phyloP scores from a whole-genome alignment of 225 moss, liverwort and hornwort species.

The Bryoerythrophyllum caledonicum region DNA sequence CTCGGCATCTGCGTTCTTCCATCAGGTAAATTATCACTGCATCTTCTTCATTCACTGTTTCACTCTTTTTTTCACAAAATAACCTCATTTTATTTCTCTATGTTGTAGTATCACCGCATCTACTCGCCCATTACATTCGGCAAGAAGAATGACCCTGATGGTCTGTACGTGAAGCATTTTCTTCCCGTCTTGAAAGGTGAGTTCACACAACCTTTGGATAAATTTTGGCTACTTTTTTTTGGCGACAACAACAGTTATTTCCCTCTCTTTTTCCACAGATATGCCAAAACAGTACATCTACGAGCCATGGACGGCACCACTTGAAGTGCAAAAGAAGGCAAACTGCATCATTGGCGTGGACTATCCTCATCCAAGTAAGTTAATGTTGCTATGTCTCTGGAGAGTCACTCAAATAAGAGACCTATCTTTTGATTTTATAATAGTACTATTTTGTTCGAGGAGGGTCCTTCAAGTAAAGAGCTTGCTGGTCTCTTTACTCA shows the following conservation, averaged over 20 bases:
- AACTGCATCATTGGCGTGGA: slow-evolving; percentile 94
- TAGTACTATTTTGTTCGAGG: too few species aligned
- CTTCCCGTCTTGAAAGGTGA: slow-evolving; percentile 85
- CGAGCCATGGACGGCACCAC: slow-evolving; percentile 95
- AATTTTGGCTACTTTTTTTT: neutral
- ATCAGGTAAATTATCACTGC: slow-evolving; percentile 49
- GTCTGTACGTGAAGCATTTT: slow-evolving; percentile 84
- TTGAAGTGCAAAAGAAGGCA: slow-evolving; percentile 80
- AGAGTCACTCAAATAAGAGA: too few species aligned
- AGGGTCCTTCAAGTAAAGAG: too few species aligned
- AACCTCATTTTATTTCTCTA: slow-evolving; percentile 17
- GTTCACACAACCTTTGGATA: neutral
- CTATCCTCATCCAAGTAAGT: slow-evolving; percentile 87
- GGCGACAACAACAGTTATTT: neutral
- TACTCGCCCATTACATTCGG: slow-evolving; percentile 89
- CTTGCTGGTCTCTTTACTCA: too few species aligned
- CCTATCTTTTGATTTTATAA: too few species aligned
- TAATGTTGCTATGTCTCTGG: neutral
- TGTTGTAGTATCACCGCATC: slow-evolving; percentile 98
- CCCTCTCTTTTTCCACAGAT: slow-evolving; percentile 44
- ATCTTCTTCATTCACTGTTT: neutral
- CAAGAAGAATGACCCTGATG: slow-evolving; percentile 92
- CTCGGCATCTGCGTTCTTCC: slow-evolving; percentile 93
- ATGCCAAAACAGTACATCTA: slow-evolving; percentile 93
- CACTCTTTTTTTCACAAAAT: slow-evolving; percentile 4